Percentiles rank a stretch among this genome's conserved stretches.
Evolutionary conservation across 176 grass and related monocot genomes (phyloP).

Genomic region (Aegilops speltoides): DNA sequence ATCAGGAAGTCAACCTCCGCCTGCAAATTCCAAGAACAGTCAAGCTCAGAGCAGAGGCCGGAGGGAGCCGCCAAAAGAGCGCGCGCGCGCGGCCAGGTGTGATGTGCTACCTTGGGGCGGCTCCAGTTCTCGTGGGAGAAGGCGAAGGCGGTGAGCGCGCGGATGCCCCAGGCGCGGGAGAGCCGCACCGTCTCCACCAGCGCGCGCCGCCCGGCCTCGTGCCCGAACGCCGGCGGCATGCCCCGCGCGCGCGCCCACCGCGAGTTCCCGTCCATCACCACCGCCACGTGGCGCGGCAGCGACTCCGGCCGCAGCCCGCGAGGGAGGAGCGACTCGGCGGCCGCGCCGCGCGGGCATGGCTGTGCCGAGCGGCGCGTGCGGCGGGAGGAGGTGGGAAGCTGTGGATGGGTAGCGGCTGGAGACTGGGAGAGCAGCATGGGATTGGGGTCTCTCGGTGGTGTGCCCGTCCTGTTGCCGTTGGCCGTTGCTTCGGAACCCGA

Average conservation of each 20-base stretch:
- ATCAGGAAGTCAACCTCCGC: constrained; percentile 67
- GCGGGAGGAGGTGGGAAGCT: constrained; percentile 9
- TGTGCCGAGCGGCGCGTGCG: background rate
- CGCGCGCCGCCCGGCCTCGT: constrained; percentile 59
- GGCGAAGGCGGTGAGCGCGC: constrained; percentile 67
- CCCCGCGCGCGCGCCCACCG: constrained; percentile 59
- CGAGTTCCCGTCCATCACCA: constrained; percentile 88
- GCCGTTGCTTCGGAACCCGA: background rate
- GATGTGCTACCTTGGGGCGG: constrained; percentile 50
- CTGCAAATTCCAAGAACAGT: constrained; percentile 32
- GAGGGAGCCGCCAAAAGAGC: background rate
- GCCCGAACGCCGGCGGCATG: constrained; percentile 54
- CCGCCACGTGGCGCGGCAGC: constrained; percentile 66
- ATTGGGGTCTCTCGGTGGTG: constrained; percentile 1
- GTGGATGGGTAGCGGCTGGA: constrained; percentile 16
- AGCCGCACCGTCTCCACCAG: constrained; percentile 52
- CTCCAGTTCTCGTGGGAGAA: constrained; percentile 85
- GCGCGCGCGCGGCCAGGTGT: background rate
- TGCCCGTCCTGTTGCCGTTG: background rate
- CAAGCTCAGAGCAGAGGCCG: constrained; percentile 4
- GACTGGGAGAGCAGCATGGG: constrained; percentile 35
- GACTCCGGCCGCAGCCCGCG: constrained; percentile 32
- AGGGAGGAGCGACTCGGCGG: constrained; percentile 20
- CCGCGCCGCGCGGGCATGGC: constrained; percentile 29
- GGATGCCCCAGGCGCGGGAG: constrained; percentile 57